phyloP scores from a whole-genome alignment of 1,139 yeast genomes.

The Debaryomyces sp. region DNA sequence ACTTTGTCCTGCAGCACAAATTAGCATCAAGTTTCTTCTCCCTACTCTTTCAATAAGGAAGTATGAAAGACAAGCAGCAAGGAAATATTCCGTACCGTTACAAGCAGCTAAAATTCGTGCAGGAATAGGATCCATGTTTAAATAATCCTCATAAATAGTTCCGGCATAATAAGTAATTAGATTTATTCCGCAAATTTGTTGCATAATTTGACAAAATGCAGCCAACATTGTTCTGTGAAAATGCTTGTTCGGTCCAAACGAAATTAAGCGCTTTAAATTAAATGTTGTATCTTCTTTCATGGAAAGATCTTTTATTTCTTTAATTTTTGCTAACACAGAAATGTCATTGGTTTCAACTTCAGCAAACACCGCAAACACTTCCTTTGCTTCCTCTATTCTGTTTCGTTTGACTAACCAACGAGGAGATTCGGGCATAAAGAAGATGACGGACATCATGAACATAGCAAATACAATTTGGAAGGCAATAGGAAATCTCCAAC shows the following conservation, averaged over 20 bases:
- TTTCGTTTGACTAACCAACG: constrained; percentile 48
- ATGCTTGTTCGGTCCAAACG: constrained; percentile 45
- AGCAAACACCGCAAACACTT: constrained; percentile 47
- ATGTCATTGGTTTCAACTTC: constrained; percentile 32
- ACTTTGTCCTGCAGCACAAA: constrained; percentile 56
- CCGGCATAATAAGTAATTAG: constrained; percentile 46
- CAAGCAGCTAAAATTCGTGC: constrained; percentile 41
- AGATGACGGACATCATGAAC: constrained; percentile 27
- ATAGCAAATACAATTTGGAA: constrained; percentile 44
- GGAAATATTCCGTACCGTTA: constrained; percentile 38
- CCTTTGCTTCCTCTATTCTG: constrained; percentile 50
- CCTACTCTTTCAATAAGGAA: constrained; percentile 55
- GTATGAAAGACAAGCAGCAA: constrained; percentile 48
- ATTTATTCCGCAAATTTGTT: constrained; percentile 47
- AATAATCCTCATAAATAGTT: constrained; percentile 43
- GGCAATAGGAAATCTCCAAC: constrained; percentile 54
- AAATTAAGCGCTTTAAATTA: constrained; percentile 28
- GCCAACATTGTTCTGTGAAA: constrained; percentile 53
- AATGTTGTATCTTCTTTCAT: constrained; percentile 23
- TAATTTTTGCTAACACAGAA: constrained; percentile 26
- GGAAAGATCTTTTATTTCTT: constrained; percentile 34
- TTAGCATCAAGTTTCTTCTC: constrained; percentile 51
- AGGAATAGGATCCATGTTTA: constrained; percentile 41
- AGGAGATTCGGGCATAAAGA: constrained; percentile 53
- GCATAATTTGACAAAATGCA: constrained; percentile 49